Percentiles rank a stretch among this genome's conserved stretches.
Conservation (phyloP, 2,329 filamentous ascomycete species). For the Exutisphaerella laricina region DNA sequence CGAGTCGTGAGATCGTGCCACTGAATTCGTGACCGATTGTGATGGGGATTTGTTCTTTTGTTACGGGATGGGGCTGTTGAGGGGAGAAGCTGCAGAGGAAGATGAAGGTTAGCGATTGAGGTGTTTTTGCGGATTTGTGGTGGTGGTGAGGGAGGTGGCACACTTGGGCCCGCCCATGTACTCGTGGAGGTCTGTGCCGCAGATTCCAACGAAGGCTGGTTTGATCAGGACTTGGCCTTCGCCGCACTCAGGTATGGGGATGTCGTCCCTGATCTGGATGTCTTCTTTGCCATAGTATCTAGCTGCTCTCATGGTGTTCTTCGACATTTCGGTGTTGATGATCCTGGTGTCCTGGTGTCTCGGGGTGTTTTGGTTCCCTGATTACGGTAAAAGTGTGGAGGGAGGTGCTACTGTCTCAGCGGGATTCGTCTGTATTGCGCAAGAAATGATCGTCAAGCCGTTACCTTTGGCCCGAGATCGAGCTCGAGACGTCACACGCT, state of each 20-base stretch:
- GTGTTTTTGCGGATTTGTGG: not conserved
- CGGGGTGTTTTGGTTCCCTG: not conserved
- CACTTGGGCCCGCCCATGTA: slow-evolving; percentile 37
- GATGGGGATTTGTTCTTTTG: slow-evolving; percentile 52
- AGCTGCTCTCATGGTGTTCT: slow-evolving; percentile 46
- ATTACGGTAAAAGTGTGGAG: not conserved
- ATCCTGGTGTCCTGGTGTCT: not conserved
- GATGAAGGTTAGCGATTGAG: not conserved
- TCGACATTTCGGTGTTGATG: not conserved
- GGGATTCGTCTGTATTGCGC: not conserved
- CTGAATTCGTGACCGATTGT: slow-evolving; percentile 61
- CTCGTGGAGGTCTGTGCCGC: slow-evolving; percentile 37
- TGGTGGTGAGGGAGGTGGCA: not conserved
- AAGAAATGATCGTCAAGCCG: not conserved
- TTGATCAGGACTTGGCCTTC: slow-evolving; percentile 48
- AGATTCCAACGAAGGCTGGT: slow-evolving; percentile 48
- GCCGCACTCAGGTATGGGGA: slow-evolving; percentile 44
- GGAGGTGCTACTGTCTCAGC: no score
- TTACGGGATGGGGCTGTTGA: slow-evolving; percentile 51
- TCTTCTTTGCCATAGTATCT: slow-evolving; percentile 53
- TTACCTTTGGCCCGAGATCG: slow-evolving; percentile 3
- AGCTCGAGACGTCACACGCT: not conserved
- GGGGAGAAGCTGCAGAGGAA: slow-evolving; percentile 46
- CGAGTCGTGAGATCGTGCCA: slow-evolving; percentile 56
- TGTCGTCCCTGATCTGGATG: slow-evolving; percentile 48